phyloP scores from a whole-genome alignment of 1,139 yeast species.

The Casaregolazyma suthepensis region DNA sequence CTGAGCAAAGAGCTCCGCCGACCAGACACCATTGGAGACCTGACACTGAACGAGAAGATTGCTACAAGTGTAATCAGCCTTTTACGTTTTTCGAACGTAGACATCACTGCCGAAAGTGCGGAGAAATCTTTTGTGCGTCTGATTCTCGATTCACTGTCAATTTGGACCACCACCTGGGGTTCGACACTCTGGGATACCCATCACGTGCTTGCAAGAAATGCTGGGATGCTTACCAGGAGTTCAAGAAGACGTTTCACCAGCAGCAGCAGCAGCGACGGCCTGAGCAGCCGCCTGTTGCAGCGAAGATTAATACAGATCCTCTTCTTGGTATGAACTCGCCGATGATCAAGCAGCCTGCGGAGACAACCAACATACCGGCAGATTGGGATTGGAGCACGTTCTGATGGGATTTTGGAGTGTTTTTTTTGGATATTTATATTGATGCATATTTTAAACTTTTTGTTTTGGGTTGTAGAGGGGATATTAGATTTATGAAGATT shows the following conservation, averaged over 20 bases:
- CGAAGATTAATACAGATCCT: background rate
- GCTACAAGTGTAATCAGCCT: slow-evolving; percentile 53
- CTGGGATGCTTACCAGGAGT: slow-evolving; percentile 45
- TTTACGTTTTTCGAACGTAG: slow-evolving; percentile 61
- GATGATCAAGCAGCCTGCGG: background rate
- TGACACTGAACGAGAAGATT: slow-evolving; percentile 56
- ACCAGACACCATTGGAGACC: slow-evolving; percentile 78
- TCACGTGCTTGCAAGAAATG: slow-evolving; percentile 78
- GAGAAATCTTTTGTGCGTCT: slow-evolving; percentile 80
- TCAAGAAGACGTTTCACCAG: slow-evolving; percentile 1
- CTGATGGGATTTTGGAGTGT: slow-evolving; percentile 15
- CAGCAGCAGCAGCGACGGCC: slow-evolving; percentile 9
- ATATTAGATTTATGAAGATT: background rate
- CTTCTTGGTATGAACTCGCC: background rate
- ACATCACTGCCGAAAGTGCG: slow-evolving; percentile 93
- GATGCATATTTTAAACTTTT: background rate
- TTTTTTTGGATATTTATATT: background rate
- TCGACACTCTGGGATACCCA: slow-evolving; percentile 68
- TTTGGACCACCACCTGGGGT: slow-evolving; percentile 66
- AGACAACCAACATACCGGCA: slow-evolving; percentile 29
- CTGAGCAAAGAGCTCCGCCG: slow-evolving; percentile 27
- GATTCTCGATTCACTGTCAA: slow-evolving; percentile 43
- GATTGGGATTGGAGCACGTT: slow-evolving; percentile 42
- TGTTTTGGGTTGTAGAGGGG: background rate
- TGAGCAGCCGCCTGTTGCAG: background rate